A percentile compares a stretch with the other conserved stretches of the same genome.
Conservation (phyloP, 2,329 filamentous ascomycete genomes). For the Magnaporthiopsis rhizophila region DNA sequence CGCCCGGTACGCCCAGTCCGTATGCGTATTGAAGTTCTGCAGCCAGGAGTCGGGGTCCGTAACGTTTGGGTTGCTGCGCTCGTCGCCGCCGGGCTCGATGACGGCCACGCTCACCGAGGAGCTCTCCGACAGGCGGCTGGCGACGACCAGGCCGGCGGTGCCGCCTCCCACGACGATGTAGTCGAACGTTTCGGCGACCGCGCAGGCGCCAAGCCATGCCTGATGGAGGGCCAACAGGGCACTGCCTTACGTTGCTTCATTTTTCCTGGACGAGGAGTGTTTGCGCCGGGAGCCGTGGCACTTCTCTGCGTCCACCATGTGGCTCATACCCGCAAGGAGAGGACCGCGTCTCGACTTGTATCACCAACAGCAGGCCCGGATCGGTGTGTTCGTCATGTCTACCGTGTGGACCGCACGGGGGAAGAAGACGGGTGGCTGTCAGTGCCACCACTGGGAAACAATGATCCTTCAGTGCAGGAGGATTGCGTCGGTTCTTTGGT, state of each 20-base stretch:
- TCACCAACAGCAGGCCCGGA: background rate
- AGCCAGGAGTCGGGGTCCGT: constrained; percentile 9
- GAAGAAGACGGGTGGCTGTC: no score
- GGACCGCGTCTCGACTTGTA: background rate
- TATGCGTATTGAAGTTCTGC: constrained; percentile 8
- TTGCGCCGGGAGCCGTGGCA: background rate
- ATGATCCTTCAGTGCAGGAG: background rate
- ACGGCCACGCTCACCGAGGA: constrained; percentile 26
- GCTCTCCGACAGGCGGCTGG: constrained; percentile 28
- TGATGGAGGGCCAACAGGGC: background rate
- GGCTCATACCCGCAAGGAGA: background rate
- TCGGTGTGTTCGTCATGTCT: background rate
- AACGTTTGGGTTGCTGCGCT: constrained; percentile 14
- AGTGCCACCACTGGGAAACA: background rate
- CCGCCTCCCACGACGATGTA: constrained; percentile 34
- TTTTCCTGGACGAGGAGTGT: background rate
- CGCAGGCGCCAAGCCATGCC: background rate
- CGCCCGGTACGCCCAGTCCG: constrained; percentile 14
- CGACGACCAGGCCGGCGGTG: constrained; percentile 31
- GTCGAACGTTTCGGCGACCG: constrained; percentile 15
- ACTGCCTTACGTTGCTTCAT: background rate
- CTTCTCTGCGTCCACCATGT: no score
- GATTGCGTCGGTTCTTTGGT: background rate
- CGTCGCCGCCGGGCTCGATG: constrained; percentile 22
- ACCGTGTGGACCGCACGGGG: no score